Evolutionary conservation across 2,329 filamentous ascomycete species (phyloP).

Genomic region (Scedosporium aurantiacum): DNA sequence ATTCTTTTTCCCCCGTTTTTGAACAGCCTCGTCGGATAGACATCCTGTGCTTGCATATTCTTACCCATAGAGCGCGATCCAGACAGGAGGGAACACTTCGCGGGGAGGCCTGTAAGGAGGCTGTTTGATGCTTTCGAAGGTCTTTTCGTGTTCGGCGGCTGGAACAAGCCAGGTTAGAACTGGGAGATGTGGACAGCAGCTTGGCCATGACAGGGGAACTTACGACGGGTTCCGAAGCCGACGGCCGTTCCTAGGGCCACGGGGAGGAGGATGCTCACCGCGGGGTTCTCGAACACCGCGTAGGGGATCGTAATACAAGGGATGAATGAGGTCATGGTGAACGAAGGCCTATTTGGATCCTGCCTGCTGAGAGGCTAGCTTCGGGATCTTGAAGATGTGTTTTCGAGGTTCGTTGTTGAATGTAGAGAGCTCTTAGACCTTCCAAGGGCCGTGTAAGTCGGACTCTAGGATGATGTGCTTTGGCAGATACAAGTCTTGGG

Average conservation of each 20-base stretch:
- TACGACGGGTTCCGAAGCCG: constrained; percentile 58
- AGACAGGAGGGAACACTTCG: constrained; percentile 52
- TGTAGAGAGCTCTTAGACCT: no score
- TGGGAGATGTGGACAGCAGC: constrained; percentile 5
- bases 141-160: constrained; percentile 48
- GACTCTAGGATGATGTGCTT: no score
- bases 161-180: constrained; percentile 4
- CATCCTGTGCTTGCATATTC: not conserved
- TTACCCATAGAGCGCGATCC: constrained; percentile 54
- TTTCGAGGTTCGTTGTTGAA: no score
- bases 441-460: no score
- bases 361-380: no score
- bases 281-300: constrained; percentile 59
- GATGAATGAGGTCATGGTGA: constrained; percentile 66
- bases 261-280: constrained; percentile 65
- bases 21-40: constrained; percentile 6
- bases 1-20: no score
- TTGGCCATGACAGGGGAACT: constrained; percentile 16
- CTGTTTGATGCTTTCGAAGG: constrained; percentile 57
- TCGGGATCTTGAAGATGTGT: no score
- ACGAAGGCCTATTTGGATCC: not conserved
- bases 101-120: constrained; percentile 51
- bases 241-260: constrained; percentile 62
- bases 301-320: constrained; percentile 66
- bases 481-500: no score